Percentiles rank a stretch among this genome's conserved stretches.
Conservation (phyloP, 129 eudicot genomes). For the Apium graveolens region DNA sequence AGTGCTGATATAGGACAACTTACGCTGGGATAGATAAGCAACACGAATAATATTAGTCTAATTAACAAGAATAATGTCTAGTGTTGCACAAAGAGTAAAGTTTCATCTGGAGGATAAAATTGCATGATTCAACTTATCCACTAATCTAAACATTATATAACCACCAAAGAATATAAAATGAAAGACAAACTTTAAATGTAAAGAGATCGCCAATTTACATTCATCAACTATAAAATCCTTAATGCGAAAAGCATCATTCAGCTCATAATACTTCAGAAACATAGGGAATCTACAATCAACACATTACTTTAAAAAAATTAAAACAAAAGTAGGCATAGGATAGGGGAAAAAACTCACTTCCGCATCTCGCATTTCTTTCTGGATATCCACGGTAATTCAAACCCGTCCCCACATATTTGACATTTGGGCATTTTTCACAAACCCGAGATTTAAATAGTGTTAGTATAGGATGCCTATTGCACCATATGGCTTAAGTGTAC, state of each 20-base stretch:
- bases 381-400: conserved; percentile 82
- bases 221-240: no score
- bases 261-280: not conserved
- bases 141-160: no score
- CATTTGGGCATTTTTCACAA: conserved; percentile 90
- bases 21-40: not conserved
- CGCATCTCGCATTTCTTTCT: conserved; percentile 98
- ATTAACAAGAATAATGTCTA: not conserved
- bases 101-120: not conserved
- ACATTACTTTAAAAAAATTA: not conserved
- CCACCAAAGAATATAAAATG: not conserved
- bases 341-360: conserved; percentile 38
- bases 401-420: conserved; percentile 83
- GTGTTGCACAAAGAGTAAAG: not conserved
- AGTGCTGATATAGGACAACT: not conserved
- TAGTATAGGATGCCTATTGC: not conserved
- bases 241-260: not conserved
- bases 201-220: not conserved
- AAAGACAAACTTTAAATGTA: no score
- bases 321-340: not conserved
- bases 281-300: not conserved
- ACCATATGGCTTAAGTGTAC: not conserved
- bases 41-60: not conserved
- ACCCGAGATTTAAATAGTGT: conserved; percentile 42
- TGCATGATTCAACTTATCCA: not conserved